phyloP scores from a whole-genome alignment of 768 basidiomycete genomes.

The Tylopilus vinaceipallidus region DNA sequence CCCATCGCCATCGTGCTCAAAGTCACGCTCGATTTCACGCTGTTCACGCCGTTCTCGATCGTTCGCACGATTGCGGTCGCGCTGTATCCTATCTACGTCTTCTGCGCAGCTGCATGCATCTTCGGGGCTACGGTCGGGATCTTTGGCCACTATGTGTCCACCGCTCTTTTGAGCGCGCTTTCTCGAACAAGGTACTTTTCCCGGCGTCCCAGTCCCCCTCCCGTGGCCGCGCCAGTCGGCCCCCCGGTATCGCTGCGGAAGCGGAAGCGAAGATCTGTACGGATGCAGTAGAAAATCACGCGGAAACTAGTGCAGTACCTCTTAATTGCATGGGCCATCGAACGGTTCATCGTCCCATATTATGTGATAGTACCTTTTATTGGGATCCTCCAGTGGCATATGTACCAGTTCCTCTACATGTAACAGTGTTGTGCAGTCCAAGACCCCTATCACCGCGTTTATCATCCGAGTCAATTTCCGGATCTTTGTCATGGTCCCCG shows the following conservation, averaged over 20 bases:
- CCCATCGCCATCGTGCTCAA: constrained; percentile 45
- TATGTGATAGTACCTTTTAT: background rate
- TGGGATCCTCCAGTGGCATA: background rate
- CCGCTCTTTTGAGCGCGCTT: constrained; percentile 9
- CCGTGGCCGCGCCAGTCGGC: background rate
- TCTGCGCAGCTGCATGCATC: constrained; percentile 55
- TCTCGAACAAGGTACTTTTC: constrained; percentile 13
- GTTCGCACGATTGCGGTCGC: constrained; percentile 39
- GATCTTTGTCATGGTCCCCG: background rate
- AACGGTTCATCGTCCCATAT: background rate
- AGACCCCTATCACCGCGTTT: constrained; percentile 10
- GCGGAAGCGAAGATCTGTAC: constrained; percentile 24
- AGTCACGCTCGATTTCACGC: constrained; percentile 39
- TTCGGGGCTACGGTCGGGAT: constrained; percentile 46
- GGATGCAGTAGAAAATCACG: constrained; percentile 18
- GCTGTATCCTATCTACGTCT: constrained; percentile 55
- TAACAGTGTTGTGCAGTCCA: too few relatives aligned
- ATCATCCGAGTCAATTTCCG: background rate
- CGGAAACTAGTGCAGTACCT: background rate
- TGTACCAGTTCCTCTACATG: too few relatives aligned
- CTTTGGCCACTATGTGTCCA: constrained; percentile 30
- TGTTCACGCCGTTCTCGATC: constrained; percentile 46
- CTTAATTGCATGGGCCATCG: background rate
- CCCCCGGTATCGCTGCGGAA: constrained; percentile 19
- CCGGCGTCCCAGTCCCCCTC: constrained; percentile 1